These are phyloP conservation scores for Sclerotinia glacialis DNA, from an alignment of 2,329 filamentous ascomycete species.

Conservation along the genomic window DNA sequence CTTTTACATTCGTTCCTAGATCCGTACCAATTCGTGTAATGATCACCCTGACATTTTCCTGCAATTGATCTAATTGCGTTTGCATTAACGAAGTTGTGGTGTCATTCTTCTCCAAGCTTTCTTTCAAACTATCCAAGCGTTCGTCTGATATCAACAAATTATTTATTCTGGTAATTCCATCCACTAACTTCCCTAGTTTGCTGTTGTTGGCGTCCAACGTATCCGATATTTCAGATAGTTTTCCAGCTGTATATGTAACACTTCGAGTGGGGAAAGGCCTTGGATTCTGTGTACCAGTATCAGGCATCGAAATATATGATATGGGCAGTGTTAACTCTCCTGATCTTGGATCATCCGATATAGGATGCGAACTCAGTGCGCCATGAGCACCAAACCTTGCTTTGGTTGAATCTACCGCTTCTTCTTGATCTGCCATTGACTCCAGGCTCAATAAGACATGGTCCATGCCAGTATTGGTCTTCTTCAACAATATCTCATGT, in stretches of 20 bases:
- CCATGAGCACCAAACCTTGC: neutral
- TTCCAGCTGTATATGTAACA: constrained; percentile 29
- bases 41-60: constrained; percentile 34
- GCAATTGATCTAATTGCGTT: constrained; percentile 38
- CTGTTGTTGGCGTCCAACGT: constrained; percentile 32
- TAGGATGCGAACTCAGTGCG: constrained; percentile 5
- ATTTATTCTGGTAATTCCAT: constrained; percentile 30
- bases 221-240: constrained; percentile 33
- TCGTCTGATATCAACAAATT: constrained; percentile 28
- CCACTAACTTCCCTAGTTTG: constrained; percentile 29
- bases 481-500: constrained; percentile 37
- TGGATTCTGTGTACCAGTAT: neutral
- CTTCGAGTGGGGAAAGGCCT: neutral
- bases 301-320: neutral
- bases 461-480: constrained; percentile 38
- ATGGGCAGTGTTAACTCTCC: neutral
- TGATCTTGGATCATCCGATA: neutral
- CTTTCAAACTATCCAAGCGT: constrained; percentile 28
- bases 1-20: constrained; percentile 31
- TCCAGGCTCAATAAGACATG: constrained; percentile 34
- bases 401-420: neutral
- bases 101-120: constrained; percentile 31
- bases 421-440: constrained; percentile 25
- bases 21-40: constrained; percentile 32
- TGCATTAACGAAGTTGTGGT: constrained; percentile 34